These are phyloP conservation scores for Microbotryum violaceum DNA, from an alignment of 1,284 basidiomycete species.

Conservation along the genomic window DNA sequence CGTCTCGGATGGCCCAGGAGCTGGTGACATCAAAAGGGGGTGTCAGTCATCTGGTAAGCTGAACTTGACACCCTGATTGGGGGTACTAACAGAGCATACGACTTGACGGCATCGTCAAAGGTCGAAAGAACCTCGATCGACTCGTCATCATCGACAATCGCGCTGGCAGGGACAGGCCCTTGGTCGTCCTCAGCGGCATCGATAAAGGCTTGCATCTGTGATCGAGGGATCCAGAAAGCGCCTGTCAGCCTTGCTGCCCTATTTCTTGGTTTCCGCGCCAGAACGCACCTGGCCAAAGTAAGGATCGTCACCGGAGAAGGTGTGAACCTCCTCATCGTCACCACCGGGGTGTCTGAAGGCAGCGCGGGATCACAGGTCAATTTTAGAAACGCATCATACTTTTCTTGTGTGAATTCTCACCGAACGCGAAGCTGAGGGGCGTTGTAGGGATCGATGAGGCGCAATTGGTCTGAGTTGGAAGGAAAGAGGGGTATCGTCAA, in stretches of 20 bases:
- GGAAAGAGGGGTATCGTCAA: background rate
- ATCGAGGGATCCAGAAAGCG: background rate
- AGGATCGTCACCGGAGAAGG: constrained; percentile 33
- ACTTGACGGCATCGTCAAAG: constrained; percentile 67
- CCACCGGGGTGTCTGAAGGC: constrained; percentile 36
- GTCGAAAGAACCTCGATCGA: constrained; percentile 39
- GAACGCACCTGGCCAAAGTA: constrained; percentile 16
- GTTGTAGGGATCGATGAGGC: constrained; percentile 72
- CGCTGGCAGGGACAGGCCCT: constrained; percentile 10
- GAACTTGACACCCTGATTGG: background rate
- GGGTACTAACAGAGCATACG: constrained; percentile 70
- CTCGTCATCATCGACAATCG: constrained; percentile 33
- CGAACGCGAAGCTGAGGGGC: constrained; percentile 73
- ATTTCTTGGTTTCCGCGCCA: background rate
- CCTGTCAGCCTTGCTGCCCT: background rate
- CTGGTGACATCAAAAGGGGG: background rate
- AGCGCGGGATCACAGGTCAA: constrained; percentile 4
- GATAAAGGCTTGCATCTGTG: constrained; percentile 30
- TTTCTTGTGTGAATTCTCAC: constrained; percentile 52
- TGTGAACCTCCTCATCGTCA: constrained; percentile 57
- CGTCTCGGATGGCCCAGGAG: constrained; percentile 35
- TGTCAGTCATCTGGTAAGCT: background rate
- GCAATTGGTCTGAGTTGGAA: constrained; percentile 46
- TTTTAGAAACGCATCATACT: background rate
- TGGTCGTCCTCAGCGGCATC: constrained; percentile 29